A percentile compares a stretch with the other conserved stretches of the same genome.
Conservation (phyloP, 2,329 filamentous ascomycete species). For the Diplodia corticola region DNA sequence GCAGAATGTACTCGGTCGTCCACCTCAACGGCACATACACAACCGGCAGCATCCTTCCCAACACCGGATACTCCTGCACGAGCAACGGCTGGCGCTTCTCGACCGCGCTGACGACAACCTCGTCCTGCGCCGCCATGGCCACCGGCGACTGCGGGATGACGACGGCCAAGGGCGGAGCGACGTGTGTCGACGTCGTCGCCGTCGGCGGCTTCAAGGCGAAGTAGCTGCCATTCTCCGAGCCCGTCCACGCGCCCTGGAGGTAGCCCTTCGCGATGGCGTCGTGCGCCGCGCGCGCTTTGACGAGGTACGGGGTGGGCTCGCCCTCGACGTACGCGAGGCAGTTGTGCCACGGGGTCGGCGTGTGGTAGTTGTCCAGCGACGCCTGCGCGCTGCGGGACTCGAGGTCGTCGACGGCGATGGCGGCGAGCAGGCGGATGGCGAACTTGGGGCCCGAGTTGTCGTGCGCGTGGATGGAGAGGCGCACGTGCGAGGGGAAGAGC, state of each 20-base stretch:
- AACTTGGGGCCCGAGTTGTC: constrained; percentile 47
- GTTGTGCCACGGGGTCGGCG: constrained; percentile 50
- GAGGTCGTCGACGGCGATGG: constrained; percentile 34
- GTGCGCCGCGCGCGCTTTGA: constrained; percentile 31
- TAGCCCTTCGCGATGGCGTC: constrained; percentile 29
- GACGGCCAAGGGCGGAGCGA: constrained; percentile 18
- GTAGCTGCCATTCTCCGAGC: constrained; percentile 32
- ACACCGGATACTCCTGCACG: neutral
- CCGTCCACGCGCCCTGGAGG: constrained; percentile 33
- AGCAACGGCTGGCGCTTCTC: constrained; percentile 1
- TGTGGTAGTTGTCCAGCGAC: constrained; percentile 36
- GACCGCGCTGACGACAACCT: neutral
- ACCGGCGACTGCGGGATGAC: neutral
- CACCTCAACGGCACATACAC: constrained; percentile 1
- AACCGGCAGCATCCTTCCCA: neutral
- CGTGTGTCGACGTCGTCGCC: neutral
- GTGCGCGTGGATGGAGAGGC: constrained; percentile 52
- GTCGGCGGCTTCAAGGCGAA: constrained; percentile 29
- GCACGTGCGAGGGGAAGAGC: constrained; percentile 48
- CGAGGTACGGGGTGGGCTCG: constrained; percentile 33
- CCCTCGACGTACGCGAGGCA: constrained; percentile 38
- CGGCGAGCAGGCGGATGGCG: constrained; percentile 41
- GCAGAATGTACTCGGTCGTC: neutral
- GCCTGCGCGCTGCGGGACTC: constrained; percentile 24
- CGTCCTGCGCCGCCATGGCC: neutral